Percentiles rank a stretch among this genome's conserved stretches.
These are phyloP conservation scores for Coriaria nepalensis DNA, from an alignment of 306 rosid species.

Conservation along the genomic window DNA sequence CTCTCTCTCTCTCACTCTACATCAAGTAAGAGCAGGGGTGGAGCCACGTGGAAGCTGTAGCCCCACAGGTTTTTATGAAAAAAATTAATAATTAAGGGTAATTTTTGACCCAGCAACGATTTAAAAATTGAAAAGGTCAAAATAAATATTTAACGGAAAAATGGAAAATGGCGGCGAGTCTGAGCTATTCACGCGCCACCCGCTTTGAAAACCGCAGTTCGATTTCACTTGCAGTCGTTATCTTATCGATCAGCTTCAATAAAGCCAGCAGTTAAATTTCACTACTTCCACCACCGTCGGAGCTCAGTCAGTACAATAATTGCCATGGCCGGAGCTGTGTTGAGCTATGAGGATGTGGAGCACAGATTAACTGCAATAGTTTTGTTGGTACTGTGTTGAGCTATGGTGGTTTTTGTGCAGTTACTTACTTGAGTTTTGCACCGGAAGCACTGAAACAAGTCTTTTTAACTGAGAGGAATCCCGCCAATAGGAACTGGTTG, in stretches of 20 bases:
- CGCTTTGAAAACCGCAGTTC: constrained; percentile 14
- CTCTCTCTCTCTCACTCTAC: too few relatives aligned
- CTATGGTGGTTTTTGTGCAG: constrained; percentile 88
- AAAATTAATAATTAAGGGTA: too few relatives aligned
- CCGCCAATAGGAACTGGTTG: constrained; percentile 81
- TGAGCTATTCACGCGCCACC: constrained; percentile 21
- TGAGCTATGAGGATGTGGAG: too few relatives aligned
- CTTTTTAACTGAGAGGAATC: constrained; percentile 84
- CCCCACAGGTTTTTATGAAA: too few relatives aligned
- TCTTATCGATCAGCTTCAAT: constrained; percentile 11
- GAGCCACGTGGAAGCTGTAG: too few relatives aligned
- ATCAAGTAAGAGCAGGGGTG: too few relatives aligned
- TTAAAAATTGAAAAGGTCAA: too few relatives aligned
- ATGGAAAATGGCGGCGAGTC: too few relatives aligned
- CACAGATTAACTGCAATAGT: neutral
- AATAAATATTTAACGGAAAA: too few relatives aligned
- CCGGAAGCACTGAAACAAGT: constrained; percentile 73
- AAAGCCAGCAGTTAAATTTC: constrained; percentile 8
- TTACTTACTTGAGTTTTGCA: constrained; percentile 91
- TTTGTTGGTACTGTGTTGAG: constrained; percentile 36
- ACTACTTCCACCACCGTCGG: constrained; percentile 15
- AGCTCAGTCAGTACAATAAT: constrained; percentile 4
- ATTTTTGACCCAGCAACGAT: too few relatives aligned
- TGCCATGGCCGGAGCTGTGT: constrained; percentile 26
- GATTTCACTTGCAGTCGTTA: neutral